These are phyloP conservation scores for Eucalyptus globulus DNA, from an alignment of 345 rosid genomes.

Conservation along the genomic window DNA sequence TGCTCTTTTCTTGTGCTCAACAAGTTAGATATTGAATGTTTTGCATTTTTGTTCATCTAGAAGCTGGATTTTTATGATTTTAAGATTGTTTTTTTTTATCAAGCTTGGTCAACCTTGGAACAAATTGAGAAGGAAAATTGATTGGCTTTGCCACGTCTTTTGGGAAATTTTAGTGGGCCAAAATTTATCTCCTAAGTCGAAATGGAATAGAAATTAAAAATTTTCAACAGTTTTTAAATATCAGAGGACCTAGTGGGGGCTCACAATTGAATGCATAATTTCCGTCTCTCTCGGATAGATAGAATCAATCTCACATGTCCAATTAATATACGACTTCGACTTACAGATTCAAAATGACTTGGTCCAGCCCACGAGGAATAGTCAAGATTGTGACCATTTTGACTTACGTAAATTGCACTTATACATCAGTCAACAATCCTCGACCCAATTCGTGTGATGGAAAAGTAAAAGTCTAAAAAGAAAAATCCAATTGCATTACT, in stretches of 20 bases:
- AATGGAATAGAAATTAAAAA: not conserved
- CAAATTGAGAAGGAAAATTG: not conserved
- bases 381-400: not conserved
- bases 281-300: not conserved
- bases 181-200: not conserved
- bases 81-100: not conserved
- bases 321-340: not conserved
- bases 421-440: not conserved
- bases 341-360: not conserved
- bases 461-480: not conserved
- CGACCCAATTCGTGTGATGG: not conserved
- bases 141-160: not conserved
- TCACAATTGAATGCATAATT: not conserved
- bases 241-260: not conserved
- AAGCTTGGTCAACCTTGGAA: not conserved
- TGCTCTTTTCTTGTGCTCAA: not conserved
- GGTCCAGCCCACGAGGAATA: not conserved
- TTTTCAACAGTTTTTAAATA: not conserved
- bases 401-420: not conserved
- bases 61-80: not conserved
- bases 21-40: not conserved
- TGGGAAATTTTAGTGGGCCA: not conserved
- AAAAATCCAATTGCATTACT: not conserved
- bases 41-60: not conserved
- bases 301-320: not conserved